Percentiles rank a stretch among this genome's conserved stretches.
phyloP scores from a whole-genome alignment of 2,329 filamentous ascomycete species.

The Harringtonia aguacate region DNA sequence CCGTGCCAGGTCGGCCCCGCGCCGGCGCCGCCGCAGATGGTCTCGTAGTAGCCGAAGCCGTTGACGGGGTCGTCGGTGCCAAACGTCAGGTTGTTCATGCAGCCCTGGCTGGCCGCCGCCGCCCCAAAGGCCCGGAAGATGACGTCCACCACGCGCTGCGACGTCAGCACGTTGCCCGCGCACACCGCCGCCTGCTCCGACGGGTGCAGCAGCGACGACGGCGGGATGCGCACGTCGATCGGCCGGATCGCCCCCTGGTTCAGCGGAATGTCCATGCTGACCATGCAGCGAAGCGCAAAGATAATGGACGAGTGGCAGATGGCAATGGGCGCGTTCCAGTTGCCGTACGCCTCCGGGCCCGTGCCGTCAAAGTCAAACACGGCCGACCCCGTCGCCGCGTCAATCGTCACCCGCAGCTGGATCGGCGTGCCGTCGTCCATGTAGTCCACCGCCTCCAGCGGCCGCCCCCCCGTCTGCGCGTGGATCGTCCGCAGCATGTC shows the following conservation, averaged over 20 bases:
- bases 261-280: slow-evolving; percentile 71
- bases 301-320: slow-evolving; percentile 77
- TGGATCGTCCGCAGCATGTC: slow-evolving; percentile 63
- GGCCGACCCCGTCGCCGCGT: slow-evolving; percentile 62
- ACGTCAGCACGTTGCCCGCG: slow-evolving; percentile 72
- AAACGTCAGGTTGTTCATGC: slow-evolving; percentile 79
- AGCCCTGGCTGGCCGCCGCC: slow-evolving; percentile 68
- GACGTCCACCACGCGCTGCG: slow-evolving; percentile 73
- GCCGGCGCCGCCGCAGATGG: slow-evolving; percentile 67
- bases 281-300: slow-evolving; percentile 72
- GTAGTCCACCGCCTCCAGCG: slow-evolving; percentile 66
- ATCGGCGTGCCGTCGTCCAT: slow-evolving; percentile 85
- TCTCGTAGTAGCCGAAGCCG: slow-evolving; percentile 83
- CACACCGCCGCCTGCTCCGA: slow-evolving; percentile 71
- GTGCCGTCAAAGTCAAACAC: slow-evolving; percentile 69
- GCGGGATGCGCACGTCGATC: slow-evolving; percentile 63
- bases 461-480: slow-evolving; percentile 49
- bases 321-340: slow-evolving; percentile 68
- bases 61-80: slow-evolving; percentile 64
- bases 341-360: slow-evolving; percentile 64
- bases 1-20: slow-evolving; percentile 66
- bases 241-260: slow-evolving; percentile 78
- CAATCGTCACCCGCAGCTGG: slow-evolving; percentile 62
- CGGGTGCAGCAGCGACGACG: slow-evolving; percentile 62
- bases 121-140: slow-evolving; percentile 72